These are phyloP conservation scores for Aureobasidium mangrovei DNA, from an alignment of 2,329 filamentous ascomycete genomes.

Conservation along the genomic window DNA sequence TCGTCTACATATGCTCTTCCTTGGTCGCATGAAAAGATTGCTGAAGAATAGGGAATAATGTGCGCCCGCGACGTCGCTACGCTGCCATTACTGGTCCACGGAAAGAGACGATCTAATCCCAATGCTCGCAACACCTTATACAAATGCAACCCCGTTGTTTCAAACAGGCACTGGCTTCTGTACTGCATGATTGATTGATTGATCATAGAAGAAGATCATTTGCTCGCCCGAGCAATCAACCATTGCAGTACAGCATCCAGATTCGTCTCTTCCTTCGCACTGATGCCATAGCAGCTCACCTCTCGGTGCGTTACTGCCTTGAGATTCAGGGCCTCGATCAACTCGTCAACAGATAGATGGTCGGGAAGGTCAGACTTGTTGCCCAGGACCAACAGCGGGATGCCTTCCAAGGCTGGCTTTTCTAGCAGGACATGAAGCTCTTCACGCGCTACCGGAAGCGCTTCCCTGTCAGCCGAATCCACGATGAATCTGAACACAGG, in stretches of 20 bases:
- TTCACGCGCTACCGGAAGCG: conserved; percentile 75
- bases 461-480: conserved; percentile 78
- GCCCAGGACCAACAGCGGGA: conserved; percentile 85
- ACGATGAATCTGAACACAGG: conserved; percentile 66
- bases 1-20: too few relatives aligned
- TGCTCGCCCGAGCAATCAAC: conserved; percentile 81
- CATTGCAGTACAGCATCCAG: conserved; percentile 94
- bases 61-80: conserved; percentile 3
- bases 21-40: background rate
- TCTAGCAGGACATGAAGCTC: conserved; percentile 84
- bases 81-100: conserved; percentile 10
- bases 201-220: conserved; percentile 33
- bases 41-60: background rate
- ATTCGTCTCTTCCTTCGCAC: conserved; percentile 97
- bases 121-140: conserved; percentile 5
- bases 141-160: conserved; percentile 1
- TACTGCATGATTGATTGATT: background rate
- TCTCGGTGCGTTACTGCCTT: conserved; percentile 85
- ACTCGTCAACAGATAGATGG: conserved; percentile 84
- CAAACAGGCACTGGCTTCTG: background rate
- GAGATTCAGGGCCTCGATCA: conserved; percentile 87
- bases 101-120: conserved; percentile 9
- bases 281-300: conserved; percentile 97
- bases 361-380: conserved; percentile 96
- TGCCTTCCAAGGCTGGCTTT: conserved; percentile 76